Base-by-base conservation (phyloP, 1,139 yeast species). In the Lodderomyces theae region DNA sequence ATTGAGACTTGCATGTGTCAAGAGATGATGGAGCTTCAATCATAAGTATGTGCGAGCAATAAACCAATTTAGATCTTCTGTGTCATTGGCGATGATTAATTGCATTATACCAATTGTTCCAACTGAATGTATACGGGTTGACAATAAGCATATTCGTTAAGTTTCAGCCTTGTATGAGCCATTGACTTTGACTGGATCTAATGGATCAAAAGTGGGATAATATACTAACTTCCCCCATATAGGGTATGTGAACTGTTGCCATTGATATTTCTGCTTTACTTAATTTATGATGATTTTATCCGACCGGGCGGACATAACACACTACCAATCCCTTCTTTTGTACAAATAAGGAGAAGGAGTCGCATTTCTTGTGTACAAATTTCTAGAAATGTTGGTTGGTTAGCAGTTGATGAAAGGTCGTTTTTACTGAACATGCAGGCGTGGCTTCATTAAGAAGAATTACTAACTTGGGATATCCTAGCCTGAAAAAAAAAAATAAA, bases 161-260 rank as follows among this genome's bases (percentile, higher is more conserved):
- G 87, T 81, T 81, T 81, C 86, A 81, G 86, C 86, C 86, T 80
- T 80, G 86, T 80, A 80, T 81, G 87, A 81, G 86, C 82, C 61
- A 26, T 12, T 18, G 21, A 29, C 12, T 11, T 36, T 15, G 18
- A 12, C 16, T 24, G 18, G 12, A 18, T 7, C 18, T n/a, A n/a
- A n/a, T n/a, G n/a, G n/a, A n/a, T n/a, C n/a, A n/a, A n/a, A n/a
- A n/a, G 2, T 9, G 17, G 8, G 31, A 12, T 25, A 17, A 7
- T 23, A 16, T 25, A 38, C 40, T 38, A 38, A 38, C 37, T 7
- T 18, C 10, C n/a, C 21, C n/a, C 9, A n/a, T 22, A 23, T 22
- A 24, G 23, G 26, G 40, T 42, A 31, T 35, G 37, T 42, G 31
- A 28, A 7, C 5, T 5, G 16, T 39, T 6, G 4, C 9, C 12